Evolutionary conservation across 441 rosid species (phyloP), one percentile per base, ranked within the genome.

Genomic region (Pelargonium australe): DNA sequence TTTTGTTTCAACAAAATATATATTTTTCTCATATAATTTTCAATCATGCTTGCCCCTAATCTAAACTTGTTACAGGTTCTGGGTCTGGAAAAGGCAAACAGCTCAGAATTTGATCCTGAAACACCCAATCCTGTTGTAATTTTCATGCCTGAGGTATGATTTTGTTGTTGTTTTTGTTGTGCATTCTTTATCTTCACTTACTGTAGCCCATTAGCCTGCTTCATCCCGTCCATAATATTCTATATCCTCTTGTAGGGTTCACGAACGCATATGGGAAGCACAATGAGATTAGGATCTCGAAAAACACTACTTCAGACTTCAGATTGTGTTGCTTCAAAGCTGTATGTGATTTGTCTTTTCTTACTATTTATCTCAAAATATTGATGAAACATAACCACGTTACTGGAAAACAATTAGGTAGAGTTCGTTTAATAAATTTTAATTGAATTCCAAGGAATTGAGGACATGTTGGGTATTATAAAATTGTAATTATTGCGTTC

Each of bases 221-320:
- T 51, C 58, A 51, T 51, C 7, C 5, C n/a, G 37, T 17, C 61
- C 10, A 55, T 65, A 70, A 58, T 31, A 34, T 57, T 72, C 63
- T 64, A 62, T 43, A 12, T 63, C 60, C 55, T 12, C 13, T 72
- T 67, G 66, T 80, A 86, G 90, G 89, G 94, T 66, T 88, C 91
- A 77, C 83, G 87, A 80, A 86, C 91, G 0, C 94, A 86, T 76
- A 86, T 86, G 93, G 93, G 93, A 80, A 88, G 90, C 81, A 88
- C 93, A 72, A 88, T 88, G 93, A 85, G 93, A 77, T 74, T 86
- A 68, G 93, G 93, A 78, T 83, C 89, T 63, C 89, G 93, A 64
- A 83, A 77, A 73, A 88, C 93, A n/a, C 77, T 82, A 49, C 77
- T 88, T 60, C 84, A 82, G 76, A 83, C 79, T 31, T 79, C 67